Percentiles rank a stretch among this genome's conserved stretches.
phyloP scores from a whole-genome alignment of 1,284 basidiomycete genomes.

The Ganoderma leucocontextum region DNA sequence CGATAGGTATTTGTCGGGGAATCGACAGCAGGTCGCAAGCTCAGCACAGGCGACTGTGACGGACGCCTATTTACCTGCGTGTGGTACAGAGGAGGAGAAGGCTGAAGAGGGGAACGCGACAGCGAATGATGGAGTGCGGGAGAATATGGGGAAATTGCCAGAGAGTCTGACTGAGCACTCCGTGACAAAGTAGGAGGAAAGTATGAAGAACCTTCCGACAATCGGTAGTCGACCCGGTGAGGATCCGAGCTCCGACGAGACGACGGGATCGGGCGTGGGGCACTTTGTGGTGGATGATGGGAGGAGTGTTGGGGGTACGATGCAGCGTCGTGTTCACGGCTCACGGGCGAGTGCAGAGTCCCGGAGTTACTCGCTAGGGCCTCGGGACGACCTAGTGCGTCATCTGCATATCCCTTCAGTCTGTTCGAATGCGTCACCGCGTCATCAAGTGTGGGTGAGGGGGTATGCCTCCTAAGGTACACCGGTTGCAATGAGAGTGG shows the following conservation, averaged over 20 bases:
- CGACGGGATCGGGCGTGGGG: slow-evolving; percentile 25
- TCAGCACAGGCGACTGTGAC: slow-evolving; percentile 33
- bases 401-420: slow-evolving; percentile 21
- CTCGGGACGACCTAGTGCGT: slow-evolving; percentile 20
- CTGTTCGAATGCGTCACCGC: slow-evolving; percentile 8
- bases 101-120: slow-evolving; percentile 27
- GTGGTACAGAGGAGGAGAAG: slow-evolving; percentile 21
- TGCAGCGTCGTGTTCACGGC: slow-evolving; percentile 26
- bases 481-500: slow-evolving; percentile 37
- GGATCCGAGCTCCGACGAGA: slow-evolving; percentile 28
- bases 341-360: slow-evolving; percentile 20
- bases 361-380: slow-evolving; percentile 18
- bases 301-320: slow-evolving; percentile 26
- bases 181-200: slow-evolving; percentile 31
- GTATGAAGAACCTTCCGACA: slow-evolving; percentile 22
- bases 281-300: slow-evolving; percentile 29
- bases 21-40: slow-evolving; percentile 22
- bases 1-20: slow-evolving; percentile 32
- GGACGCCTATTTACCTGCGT: slow-evolving; percentile 21
- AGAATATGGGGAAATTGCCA: slow-evolving; percentile 23
- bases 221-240: slow-evolving; percentile 21
- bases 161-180: slow-evolving; percentile 28
- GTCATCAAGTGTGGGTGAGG: slow-evolving; percentile 27
- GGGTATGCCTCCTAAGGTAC: slow-evolving; percentile 35
- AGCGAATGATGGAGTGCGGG: slow-evolving; percentile 29